These are phyloP conservation scores for Cytospora schulzeri DNA, from an alignment of 2,329 filamentous ascomycete species.

Conservation along the genomic window DNA sequence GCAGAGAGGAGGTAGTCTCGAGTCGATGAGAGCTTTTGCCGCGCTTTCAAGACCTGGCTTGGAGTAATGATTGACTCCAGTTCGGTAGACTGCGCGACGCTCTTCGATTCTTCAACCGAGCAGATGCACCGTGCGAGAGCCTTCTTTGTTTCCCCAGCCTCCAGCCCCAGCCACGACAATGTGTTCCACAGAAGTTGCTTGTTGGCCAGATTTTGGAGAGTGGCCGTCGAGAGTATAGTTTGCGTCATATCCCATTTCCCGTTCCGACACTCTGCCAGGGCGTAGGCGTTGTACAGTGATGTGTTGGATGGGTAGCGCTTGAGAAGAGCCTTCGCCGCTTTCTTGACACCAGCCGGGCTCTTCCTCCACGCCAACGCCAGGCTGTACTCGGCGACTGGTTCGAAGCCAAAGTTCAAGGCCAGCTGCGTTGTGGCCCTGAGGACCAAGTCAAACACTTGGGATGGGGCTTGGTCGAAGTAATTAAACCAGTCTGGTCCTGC, in stretches of 20 bases:
- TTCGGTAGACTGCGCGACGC: slow-evolving; percentile 19
- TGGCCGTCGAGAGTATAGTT: slow-evolving; percentile 68
- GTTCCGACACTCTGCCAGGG: slow-evolving; percentile 66
- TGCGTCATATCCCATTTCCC: slow-evolving; percentile 60
- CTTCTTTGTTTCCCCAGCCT: slow-evolving; percentile 37
- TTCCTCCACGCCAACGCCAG: slow-evolving; percentile 66
- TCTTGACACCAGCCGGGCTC: slow-evolving; percentile 60
- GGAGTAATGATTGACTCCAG: slow-evolving; percentile 12
- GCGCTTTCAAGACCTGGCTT: slow-evolving; percentile 53
- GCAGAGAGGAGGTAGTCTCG: slow-evolving; percentile 60
- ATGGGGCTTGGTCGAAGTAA: slow-evolving; percentile 39
- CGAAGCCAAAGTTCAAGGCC: slow-evolving; percentile 46
- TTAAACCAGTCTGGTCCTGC: slow-evolving; percentile 48
- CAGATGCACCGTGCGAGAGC: slow-evolving; percentile 46
- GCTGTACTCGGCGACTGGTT: slow-evolving; percentile 66
- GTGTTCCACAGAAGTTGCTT: slow-evolving; percentile 56
- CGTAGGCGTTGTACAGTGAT: slow-evolving; percentile 77
- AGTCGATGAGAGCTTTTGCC: slow-evolving; percentile 53
- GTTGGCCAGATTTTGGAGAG: slow-evolving; percentile 52
- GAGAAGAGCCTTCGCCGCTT: slow-evolving; percentile 72
- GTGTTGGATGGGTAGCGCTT: slow-evolving; percentile 66
- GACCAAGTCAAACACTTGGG: slow-evolving; percentile 50
- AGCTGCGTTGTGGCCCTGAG: slow-evolving; percentile 60
- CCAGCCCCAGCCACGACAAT: slow-evolving; percentile 70
- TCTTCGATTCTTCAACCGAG: slow-evolving; percentile 34